These are phyloP conservation scores for Xerocomus nothofagi DNA, from an alignment of 1,284 basidiomycete species.

Conservation along the genomic window DNA sequence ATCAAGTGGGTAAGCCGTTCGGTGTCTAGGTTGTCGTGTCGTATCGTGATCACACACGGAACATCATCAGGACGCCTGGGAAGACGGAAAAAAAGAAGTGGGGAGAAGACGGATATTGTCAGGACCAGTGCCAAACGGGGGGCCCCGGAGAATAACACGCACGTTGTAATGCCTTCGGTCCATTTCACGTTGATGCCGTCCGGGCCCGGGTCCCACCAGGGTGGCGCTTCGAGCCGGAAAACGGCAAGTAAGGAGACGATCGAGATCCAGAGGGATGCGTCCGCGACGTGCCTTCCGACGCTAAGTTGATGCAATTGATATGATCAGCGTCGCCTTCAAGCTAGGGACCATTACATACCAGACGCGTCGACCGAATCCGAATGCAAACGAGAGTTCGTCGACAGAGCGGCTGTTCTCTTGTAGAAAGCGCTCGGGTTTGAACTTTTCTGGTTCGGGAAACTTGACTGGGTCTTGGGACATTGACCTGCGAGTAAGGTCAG, in stretches of 20 bases:
- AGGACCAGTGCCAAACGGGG: neutral
- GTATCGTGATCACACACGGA: slow-evolving; percentile 12
- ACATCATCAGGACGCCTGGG: slow-evolving; percentile 19
- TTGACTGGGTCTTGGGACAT: slow-evolving; percentile 42
- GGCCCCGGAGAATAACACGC: slow-evolving; percentile 10
- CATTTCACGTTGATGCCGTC: slow-evolving; percentile 27
- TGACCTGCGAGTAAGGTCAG: slow-evolving; percentile 35
- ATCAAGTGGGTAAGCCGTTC: slow-evolving; percentile 19
- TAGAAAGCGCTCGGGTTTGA: slow-evolving; percentile 46
- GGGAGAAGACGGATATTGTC: neutral
- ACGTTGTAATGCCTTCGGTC: slow-evolving; percentile 26
- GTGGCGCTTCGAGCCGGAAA: slow-evolving; percentile 17
- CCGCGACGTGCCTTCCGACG: slow-evolving; percentile 43
- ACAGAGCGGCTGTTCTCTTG: slow-evolving; percentile 23
- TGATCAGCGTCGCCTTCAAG: neutral
- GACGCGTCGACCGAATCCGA: slow-evolving; percentile 49
- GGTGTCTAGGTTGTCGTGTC: slow-evolving; percentile 8
- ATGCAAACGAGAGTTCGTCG: slow-evolving; percentile 41
- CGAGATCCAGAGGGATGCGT: slow-evolving; percentile 30
- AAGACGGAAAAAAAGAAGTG: neutral
- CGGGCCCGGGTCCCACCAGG: slow-evolving; percentile 21
- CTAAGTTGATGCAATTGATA: neutral
- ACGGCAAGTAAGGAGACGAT: slow-evolving; percentile 24
- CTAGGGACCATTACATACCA: slow-evolving; percentile 26
- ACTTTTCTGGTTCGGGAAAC: slow-evolving; percentile 44